These are phyloP conservation scores for Glarea lozoyensis DNA, from an alignment of 495 filamentous ascomycete genomes.

Conservation along the genomic window DNA sequence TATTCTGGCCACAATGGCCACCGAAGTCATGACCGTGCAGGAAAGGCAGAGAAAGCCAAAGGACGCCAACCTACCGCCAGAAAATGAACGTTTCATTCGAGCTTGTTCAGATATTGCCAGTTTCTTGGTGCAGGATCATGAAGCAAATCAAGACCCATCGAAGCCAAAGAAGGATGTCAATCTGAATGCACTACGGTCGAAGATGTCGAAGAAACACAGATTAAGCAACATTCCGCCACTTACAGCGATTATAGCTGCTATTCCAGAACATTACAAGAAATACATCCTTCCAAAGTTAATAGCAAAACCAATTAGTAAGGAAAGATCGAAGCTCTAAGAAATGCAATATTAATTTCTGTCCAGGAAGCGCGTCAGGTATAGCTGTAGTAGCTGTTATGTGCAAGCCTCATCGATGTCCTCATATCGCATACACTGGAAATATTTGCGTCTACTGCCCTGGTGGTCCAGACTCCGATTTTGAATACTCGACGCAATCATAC, in stretches of 20 bases:
- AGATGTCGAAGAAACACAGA: slow-evolving; percentile 85
- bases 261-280: slow-evolving; percentile 98
- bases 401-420: slow-evolving; percentile 94
- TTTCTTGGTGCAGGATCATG: slow-evolving; percentile 86
- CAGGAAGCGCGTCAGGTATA: slow-evolving; percentile 82
- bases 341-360: slow-evolving; percentile 23
- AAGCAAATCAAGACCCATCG: slow-evolving; percentile 60
- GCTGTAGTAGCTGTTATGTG: slow-evolving; percentile 99
- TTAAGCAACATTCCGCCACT: slow-evolving; percentile 79
- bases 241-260: slow-evolving; percentile 93
- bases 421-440: slow-evolving; percentile 95
- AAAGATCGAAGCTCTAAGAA: background rate
- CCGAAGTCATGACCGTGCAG: slow-evolving; percentile 51
- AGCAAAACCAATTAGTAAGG: slow-evolving; percentile 87
- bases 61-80: slow-evolving; percentile 68
- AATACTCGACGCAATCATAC: slow-evolving; percentile 97
- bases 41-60: slow-evolving; percentile 50
- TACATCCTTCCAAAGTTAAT: slow-evolving; percentile 93
- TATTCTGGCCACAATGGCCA: slow-evolving; percentile 48
- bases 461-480: slow-evolving; percentile 94
- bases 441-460: slow-evolving; percentile 99
- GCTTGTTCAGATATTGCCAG: slow-evolving; percentile 93
- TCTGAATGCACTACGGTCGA: slow-evolving; percentile 78
- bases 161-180: slow-evolving; percentile 79
- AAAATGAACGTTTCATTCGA: slow-evolving; percentile 87